A percentile compares a stretch with the other conserved stretches of the same genome.
Evolutionary conservation across 2,329 filamentous ascomycete genomes (phyloP).

Genomic region (Acrodontium crateriforme): DNA sequence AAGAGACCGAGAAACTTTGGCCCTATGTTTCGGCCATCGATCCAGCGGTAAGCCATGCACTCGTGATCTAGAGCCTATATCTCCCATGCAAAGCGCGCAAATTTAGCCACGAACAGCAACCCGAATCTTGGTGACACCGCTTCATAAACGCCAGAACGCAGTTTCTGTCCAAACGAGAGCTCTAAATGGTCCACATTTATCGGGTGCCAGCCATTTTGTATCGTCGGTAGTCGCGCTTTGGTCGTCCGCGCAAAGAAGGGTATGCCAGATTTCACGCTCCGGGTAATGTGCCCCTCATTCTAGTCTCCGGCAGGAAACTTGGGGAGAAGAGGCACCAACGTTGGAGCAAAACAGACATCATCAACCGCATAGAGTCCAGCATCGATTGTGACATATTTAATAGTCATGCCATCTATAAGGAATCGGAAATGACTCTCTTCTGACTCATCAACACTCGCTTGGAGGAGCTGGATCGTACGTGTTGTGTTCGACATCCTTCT

Average conservation of each 20-base stretch:
- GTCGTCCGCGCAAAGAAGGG: conserved; percentile 6
- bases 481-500: too few species aligned
- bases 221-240: conserved; percentile 1
- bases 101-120: conserved; percentile 22
- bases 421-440: conserved; percentile 25
- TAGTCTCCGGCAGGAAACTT: conserved; percentile 27
- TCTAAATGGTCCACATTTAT: conserved; percentile 25
- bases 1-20: conserved; percentile 28
- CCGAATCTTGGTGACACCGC: too few species aligned
- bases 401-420: conserved; percentile 22
- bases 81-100: conserved; percentile 27
- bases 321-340: conserved; percentile 24
- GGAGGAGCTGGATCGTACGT: too few species aligned
- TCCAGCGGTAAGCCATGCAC: conserved; percentile 25
- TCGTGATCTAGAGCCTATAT: conserved; percentile 25
- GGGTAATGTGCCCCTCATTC: conserved; percentile 26
- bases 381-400: conserved; percentile 31
- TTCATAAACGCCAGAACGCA: conserved; percentile 11
- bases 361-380: conserved; percentile 21
- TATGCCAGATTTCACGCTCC: conserved; percentile 11
- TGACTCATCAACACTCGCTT: conserved; percentile 8
- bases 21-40: conserved; percentile 22
- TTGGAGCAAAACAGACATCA: conserved; percentile 22
- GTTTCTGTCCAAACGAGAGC: conserved; percentile 9
- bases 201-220: conserved; percentile 25